A percentile compares a stretch with the other conserved stretches of the same genome.
phyloP scores from a whole-genome alignment of 1,139 yeast species.

The Debaryomyces coudertii region DNA sequence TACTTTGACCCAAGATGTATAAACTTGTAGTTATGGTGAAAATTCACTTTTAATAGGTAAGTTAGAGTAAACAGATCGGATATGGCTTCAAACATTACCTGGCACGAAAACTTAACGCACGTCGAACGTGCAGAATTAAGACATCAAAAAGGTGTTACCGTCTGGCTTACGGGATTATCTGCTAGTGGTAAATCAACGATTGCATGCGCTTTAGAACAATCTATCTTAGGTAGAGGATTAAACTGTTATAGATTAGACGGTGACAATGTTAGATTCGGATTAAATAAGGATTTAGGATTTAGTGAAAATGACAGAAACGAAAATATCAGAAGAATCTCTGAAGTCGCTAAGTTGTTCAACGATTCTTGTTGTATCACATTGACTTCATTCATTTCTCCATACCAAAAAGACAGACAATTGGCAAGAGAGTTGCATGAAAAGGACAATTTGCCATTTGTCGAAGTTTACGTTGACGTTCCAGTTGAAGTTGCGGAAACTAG shows the following conservation, averaged over 20 bases:
- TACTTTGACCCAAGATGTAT: background rate
- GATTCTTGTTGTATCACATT: conserved; percentile 84
- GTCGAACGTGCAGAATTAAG: conserved; percentile 72
- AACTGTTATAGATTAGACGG: conserved; percentile 91
- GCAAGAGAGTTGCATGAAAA: conserved; percentile 85
- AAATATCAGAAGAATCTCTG: conserved; percentile 91
- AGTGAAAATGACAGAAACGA: conserved; percentile 90
- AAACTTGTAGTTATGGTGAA: conserved; percentile 1
- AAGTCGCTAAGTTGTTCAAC: conserved; percentile 87
- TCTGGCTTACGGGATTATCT: conserved; percentile 94
- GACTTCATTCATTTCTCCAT: conserved; percentile 92
- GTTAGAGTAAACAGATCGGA: conserved; percentile 8
- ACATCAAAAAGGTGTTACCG: conserved; percentile 84
- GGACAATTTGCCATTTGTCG: conserved; percentile 78
- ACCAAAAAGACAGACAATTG: conserved; percentile 75
- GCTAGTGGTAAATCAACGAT: conserved; percentile 95
- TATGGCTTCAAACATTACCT: conserved; percentile 94
- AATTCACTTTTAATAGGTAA: conserved; percentile 2
- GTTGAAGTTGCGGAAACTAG: conserved; percentile 92
- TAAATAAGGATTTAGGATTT: conserved; percentile 93
- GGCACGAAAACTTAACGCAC: conserved; percentile 91
- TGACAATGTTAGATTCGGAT: conserved; percentile 90
- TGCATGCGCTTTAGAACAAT: conserved; percentile 92
- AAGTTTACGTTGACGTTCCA: conserved; percentile 91
- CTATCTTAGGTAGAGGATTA: conserved; percentile 65